Percentiles rank a stretch among this genome's conserved stretches.
Evolutionary conservation across 306 rosid species (phyloP).

Genomic region (Abrus precatorius): DNA sequence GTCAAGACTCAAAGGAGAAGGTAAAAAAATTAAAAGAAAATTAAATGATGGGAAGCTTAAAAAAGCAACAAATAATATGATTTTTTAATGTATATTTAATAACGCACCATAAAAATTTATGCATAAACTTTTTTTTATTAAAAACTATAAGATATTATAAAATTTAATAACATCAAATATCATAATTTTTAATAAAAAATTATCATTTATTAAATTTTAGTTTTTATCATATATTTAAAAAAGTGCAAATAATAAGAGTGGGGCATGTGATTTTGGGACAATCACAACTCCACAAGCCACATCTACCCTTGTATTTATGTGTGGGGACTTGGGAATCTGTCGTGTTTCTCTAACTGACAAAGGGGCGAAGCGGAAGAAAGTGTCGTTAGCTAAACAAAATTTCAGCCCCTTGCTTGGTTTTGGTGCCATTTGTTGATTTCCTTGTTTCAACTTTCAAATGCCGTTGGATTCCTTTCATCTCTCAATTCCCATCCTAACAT

Average conservation of each 20-base stretch:
- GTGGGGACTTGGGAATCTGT: constrained; percentile 69
- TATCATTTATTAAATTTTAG: too few species aligned
- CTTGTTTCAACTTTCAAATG: constrained; percentile 3
- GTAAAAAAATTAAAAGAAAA: neutral
- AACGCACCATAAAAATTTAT: too few species aligned
- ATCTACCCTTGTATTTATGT: constrained; percentile 39
- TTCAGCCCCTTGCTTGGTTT: constrained; percentile 43
- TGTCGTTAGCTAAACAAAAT: constrained; percentile 15
- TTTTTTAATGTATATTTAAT: too few species aligned
- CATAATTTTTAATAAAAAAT: too few species aligned
- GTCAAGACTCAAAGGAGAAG: neutral
- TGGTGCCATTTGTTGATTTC: constrained; percentile 33
- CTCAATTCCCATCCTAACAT: constrained; percentile 31
- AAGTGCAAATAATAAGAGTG: neutral
- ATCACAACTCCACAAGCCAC: constrained; percentile 43
- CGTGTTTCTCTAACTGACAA: constrained; percentile 43
- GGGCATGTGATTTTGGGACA: constrained; percentile 55
- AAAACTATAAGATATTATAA: too few species aligned
- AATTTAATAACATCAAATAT: too few species aligned
- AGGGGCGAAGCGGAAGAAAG: constrained; percentile 35
- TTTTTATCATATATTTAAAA: too few species aligned
- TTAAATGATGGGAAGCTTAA: neutral
- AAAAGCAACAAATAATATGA: neutral
- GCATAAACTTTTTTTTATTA: too few species aligned
- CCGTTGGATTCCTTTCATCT: constrained; percentile 27